phyloP scores from a whole-genome alignment of 2,329 filamentous ascomycete species.

The Xenosphaeropsis pyriputrescens region DNA sequence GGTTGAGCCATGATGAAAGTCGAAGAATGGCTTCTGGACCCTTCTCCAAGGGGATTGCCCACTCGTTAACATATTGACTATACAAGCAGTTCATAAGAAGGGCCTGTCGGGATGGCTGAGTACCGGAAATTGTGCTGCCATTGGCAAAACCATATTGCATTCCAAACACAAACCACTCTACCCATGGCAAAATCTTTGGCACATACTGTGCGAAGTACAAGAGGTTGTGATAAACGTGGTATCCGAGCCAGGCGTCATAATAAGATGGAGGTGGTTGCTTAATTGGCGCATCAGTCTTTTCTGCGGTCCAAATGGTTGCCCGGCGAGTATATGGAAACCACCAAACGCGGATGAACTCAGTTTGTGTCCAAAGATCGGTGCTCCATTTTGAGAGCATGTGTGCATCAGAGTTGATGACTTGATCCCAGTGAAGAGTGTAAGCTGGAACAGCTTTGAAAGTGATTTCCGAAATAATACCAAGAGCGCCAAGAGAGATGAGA shows the following conservation, averaged over 20 bases:
- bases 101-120: constrained; percentile 67
- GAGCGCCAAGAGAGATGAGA: constrained; percentile 71
- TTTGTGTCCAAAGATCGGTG: constrained; percentile 61
- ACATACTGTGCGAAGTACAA: constrained; percentile 67
- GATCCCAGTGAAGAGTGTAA: constrained; percentile 78
- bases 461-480: constrained; percentile 84
- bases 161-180: constrained; percentile 94
- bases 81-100: constrained; percentile 96
- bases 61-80: constrained; percentile 97
- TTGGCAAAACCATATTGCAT: constrained; percentile 91
- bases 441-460: constrained; percentile 68
- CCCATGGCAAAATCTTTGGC: constrained; percentile 67
- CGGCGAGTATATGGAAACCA: constrained; percentile 90
- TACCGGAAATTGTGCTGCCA: constrained; percentile 51
- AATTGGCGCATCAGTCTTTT: constrained; percentile 52
- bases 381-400: constrained; percentile 61
- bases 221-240: constrained; percentile 83
- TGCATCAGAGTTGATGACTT: constrained; percentile 58
- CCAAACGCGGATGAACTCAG: constrained; percentile 90
- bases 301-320: constrained; percentile 81
- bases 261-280: constrained; percentile 46
- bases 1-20: constrained; percentile 73
- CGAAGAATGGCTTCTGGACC: constrained; percentile 78
- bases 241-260: constrained; percentile 72
- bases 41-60: constrained; percentile 76